phyloP scores from a whole-genome alignment of 1,284 basidiomycete genomes.

The Laetiporus sulphureus region DNA sequence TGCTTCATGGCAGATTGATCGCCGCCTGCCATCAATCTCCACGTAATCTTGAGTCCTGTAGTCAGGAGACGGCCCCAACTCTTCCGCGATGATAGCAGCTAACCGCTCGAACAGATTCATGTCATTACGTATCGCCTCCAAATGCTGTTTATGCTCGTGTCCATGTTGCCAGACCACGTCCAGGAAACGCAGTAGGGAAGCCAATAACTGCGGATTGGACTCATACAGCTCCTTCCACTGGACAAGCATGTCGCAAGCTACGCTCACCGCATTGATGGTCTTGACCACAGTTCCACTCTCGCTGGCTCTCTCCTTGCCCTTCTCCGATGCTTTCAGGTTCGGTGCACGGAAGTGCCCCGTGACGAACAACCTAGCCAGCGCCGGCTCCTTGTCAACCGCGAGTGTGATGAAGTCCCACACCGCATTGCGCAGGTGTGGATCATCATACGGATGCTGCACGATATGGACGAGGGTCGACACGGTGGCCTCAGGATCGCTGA shows the following conservation, averaged over 20 bases:
- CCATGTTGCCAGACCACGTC: slow-evolving; percentile 81
- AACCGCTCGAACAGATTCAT: slow-evolving; percentile 60
- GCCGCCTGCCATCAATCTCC: slow-evolving; percentile 43
- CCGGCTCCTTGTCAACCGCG: slow-evolving; percentile 83
- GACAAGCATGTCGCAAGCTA: slow-evolving; percentile 59
- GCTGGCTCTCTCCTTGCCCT: slow-evolving; percentile 31
- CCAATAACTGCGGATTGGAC: slow-evolving; percentile 68
- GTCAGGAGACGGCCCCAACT: slow-evolving; percentile 62
- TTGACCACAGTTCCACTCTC: slow-evolving; percentile 25
- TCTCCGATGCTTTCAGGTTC: slow-evolving; percentile 17
- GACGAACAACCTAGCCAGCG: slow-evolving; percentile 78
- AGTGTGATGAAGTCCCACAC: slow-evolving; percentile 83
- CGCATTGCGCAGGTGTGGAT: slow-evolving; percentile 58
- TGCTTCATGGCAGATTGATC: slow-evolving; percentile 53
- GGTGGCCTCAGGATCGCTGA: slow-evolving; percentile 64
- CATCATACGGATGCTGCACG: slow-evolving; percentile 65
- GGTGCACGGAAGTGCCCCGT: slow-evolving; percentile 61
- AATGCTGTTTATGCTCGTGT: slow-evolving; percentile 60
- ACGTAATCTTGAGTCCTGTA: slow-evolving; percentile 45
- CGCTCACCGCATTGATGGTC: slow-evolving; percentile 47
- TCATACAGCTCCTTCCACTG: slow-evolving; percentile 73
- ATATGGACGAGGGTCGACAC: slow-evolving; percentile 58
- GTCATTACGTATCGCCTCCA: slow-evolving; percentile 52
- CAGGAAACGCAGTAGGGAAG: slow-evolving; percentile 73
- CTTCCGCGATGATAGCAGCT: slow-evolving; percentile 51